A percentile compares a stretch with the other conserved stretches of the same genome.
phyloP scores from a whole-genome alignment of 257 asterid genomes.

The Lantana camara region DNA sequence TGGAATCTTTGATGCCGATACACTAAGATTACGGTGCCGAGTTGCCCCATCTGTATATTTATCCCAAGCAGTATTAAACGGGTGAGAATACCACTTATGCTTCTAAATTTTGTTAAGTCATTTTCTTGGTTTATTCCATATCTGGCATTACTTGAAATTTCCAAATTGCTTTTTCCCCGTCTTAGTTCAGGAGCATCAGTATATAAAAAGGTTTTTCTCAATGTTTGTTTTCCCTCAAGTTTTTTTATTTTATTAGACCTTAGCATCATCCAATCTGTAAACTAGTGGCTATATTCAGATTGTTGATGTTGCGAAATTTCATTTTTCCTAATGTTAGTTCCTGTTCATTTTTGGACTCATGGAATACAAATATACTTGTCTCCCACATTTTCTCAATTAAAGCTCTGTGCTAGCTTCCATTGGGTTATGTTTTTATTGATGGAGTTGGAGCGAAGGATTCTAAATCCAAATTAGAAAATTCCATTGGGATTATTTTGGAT shows the following conservation, averaged over 20 bases:
- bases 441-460: too few species aligned
- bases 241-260: not conserved
- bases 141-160: not conserved
- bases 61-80: conserved; percentile 61
- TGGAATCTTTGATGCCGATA: conserved; percentile 93
- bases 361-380: too few species aligned
- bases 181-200: not conserved
- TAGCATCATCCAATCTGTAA: too few species aligned
- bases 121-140: not conserved
- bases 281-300: too few species aligned
- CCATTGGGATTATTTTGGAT: too few species aligned
- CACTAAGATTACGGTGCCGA: conserved; percentile 83
- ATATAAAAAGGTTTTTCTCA: not conserved
- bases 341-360: too few species aligned
- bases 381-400: too few species aligned
- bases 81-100: conserved; percentile 51
- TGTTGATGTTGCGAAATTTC: too few species aligned
- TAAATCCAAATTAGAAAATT: too few species aligned
- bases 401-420: too few species aligned
- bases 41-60: conserved; percentile 78
- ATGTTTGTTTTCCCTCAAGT: not conserved
- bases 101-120: not conserved
- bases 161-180: not conserved
- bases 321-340: too few species aligned
- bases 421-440: too few species aligned